These are phyloP conservation scores for Coemansia sp. DNA, from an alignment of 192 early-diverging fungal species.

Conservation along the genomic window DNA sequence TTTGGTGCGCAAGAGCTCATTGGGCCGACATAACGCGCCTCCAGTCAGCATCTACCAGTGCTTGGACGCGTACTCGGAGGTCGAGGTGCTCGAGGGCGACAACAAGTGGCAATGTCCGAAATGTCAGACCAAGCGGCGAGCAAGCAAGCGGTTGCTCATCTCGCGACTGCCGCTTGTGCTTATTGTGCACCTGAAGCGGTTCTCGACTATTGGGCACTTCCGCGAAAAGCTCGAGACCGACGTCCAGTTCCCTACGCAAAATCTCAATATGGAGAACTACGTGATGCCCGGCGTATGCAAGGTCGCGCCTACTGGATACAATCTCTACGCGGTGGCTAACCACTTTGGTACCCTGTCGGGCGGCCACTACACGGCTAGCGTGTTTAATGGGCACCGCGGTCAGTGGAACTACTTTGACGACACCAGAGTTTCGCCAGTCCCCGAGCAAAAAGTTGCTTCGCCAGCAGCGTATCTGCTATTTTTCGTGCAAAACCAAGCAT, in stretches of 20 bases:
- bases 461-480: slow-evolving; percentile 54
- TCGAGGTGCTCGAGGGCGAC: slow-evolving; percentile 87
- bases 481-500: slow-evolving; percentile 31
- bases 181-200: slow-evolving; percentile 94
- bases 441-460: slow-evolving; percentile 37
- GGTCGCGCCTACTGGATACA: slow-evolving; percentile 57
- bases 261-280: slow-evolving; percentile 65
- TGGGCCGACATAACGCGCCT: slow-evolving; percentile 12
- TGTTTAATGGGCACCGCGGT: slow-evolving; percentile 61
- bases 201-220: slow-evolving; percentile 91
- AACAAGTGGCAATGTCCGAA: slow-evolving; percentile 89
- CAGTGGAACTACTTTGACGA: slow-evolving; percentile 92
- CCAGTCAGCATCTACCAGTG: slow-evolving; percentile 73
- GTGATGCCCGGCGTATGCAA: slow-evolving; percentile 23
- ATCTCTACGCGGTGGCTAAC: slow-evolving; percentile 84
- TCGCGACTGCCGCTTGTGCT: slow-evolving; percentile 85
- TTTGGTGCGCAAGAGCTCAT: slow-evolving; percentile 23
- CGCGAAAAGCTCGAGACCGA: slow-evolving; percentile 88
- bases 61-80: slow-evolving; percentile 80
- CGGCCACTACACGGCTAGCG: slow-evolving; percentile 79
- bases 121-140: slow-evolving; percentile 73
- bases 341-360: slow-evolving; percentile 77
- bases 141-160: slow-evolving; percentile 79
- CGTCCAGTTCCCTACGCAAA: slow-evolving; percentile 79
- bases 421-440: slow-evolving; percentile 59